phyloP scores from a whole-genome alignment of 768 basidiomycete species.

The Collybiopsis confluens region DNA sequence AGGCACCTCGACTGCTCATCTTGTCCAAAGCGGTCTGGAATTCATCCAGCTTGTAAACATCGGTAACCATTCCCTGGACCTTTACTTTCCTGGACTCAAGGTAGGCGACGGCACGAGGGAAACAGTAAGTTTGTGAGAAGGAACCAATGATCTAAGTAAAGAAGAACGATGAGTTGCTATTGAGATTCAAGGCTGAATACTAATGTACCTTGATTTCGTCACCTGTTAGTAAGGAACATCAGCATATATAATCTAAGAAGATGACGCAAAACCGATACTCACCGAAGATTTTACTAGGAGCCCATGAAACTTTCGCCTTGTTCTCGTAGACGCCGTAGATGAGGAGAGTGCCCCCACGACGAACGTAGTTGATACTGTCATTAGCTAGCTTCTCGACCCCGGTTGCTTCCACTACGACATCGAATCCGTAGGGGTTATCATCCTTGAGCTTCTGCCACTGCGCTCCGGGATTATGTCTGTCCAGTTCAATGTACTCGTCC shows the following conservation, averaged over 20 bases:
- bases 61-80: slow-evolving; percentile 72
- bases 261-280: too few relatives aligned
- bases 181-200: too few relatives aligned
- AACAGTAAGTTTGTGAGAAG: slow-evolving; percentile 85
- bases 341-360: slow-evolving; percentile 80
- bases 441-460: slow-evolving; percentile 69
- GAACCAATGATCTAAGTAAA: slow-evolving; percentile 75
- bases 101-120: slow-evolving; percentile 88
- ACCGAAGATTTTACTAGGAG: slow-evolving; percentile 75
- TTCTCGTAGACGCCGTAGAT: slow-evolving; percentile 91
- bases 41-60: slow-evolving; percentile 63
- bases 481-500: slow-evolving; percentile 74
- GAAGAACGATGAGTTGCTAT: too few relatives aligned
- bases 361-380: slow-evolving; percentile 85
- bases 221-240: neutral
- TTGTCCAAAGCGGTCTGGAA: slow-evolving; percentile 70
- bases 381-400: slow-evolving; percentile 87
- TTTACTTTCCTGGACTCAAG: slow-evolving; percentile 83
- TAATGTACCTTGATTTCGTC: slow-evolving; percentile 14
- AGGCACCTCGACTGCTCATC: slow-evolving; percentile 58
- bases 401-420: slow-evolving; percentile 69
- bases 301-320: slow-evolving; percentile 80
- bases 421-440: slow-evolving; percentile 79
- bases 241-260: too few relatives aligned
- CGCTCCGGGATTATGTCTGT: slow-evolving; percentile 53